These are phyloP conservation scores for Fusarium lyarnte DNA, from an alignment of 2,329 filamentous ascomycete genomes.

Conservation along the genomic window DNA sequence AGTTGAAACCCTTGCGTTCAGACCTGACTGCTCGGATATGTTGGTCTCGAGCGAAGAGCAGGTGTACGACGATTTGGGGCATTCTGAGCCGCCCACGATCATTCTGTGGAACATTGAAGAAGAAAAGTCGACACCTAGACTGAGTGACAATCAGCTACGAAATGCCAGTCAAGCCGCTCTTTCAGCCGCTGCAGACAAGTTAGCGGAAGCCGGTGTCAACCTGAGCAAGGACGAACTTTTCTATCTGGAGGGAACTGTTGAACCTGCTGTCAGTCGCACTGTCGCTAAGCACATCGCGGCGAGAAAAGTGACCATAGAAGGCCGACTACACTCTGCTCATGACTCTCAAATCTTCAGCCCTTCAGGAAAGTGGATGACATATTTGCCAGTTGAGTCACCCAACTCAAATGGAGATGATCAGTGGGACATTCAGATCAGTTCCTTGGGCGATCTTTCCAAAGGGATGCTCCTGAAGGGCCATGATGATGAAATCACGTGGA, in stretches of 20 bases:
- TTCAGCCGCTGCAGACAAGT: background rate
- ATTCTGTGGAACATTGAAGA: slow-evolving; percentile 18
- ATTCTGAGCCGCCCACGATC: background rate
- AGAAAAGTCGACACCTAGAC: background rate
- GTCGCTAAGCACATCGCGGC: background rate
- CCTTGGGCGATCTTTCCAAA: background rate
- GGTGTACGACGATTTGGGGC: background rate
- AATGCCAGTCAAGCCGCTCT: background rate
- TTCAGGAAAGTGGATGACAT: slow-evolving; percentile 4
- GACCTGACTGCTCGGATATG: background rate
- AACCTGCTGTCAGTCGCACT: background rate
- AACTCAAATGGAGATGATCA: background rate
- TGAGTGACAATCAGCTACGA: background rate
- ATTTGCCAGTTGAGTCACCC: background rate
- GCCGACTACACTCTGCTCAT: background rate
- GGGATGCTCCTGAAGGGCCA: background rate
- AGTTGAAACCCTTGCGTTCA: slow-evolving; percentile 1
- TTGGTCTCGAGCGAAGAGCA: slow-evolving; percentile 3
- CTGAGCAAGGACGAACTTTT: background rate
- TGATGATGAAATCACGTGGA: slow-evolving; percentile 15
- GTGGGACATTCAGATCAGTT: slow-evolving; percentile 10
- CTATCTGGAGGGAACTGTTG: background rate
- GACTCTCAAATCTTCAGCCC: slow-evolving; percentile 6
- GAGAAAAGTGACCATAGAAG: slow-evolving; percentile 1
- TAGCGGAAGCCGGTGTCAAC: background rate